Evolutionary conservation across 352 stramenopile species (phyloP).

Genomic region (Phytophthora fragariae): DNA sequence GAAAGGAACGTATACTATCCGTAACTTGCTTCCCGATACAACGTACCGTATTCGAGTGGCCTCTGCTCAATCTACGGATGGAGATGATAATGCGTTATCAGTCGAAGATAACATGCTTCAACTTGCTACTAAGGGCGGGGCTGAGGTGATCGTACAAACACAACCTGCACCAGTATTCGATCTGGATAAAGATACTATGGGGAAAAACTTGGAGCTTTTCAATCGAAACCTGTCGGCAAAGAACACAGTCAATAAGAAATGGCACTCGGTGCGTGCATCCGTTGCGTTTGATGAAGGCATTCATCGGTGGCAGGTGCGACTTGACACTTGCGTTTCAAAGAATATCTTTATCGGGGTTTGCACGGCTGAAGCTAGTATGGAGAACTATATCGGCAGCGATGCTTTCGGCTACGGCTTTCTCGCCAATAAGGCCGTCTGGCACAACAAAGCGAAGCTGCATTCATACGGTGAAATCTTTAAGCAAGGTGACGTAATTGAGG

Average conservation of each 20-base stretch:
- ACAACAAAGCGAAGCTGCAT: conserved; percentile 92
- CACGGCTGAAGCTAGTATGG: conserved; percentile 68
- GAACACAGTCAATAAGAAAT: conserved; percentile 92
- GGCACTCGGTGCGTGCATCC: conserved; percentile 82
- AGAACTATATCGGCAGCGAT: conserved; percentile 93
- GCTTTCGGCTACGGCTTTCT: conserved; percentile 90
- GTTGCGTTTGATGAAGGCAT: conserved; percentile 78
- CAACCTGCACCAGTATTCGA: conserved; percentile 70
- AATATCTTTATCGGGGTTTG: conserved; percentile 94
- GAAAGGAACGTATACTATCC: conserved; percentile 50
- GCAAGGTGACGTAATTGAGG: conserved; percentile 87
- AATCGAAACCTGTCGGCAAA: conserved; percentile 84
- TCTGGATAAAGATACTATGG: conserved; percentile 63
- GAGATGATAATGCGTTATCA: neutral
- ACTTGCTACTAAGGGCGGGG: neutral
- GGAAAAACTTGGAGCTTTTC: conserved; percentile 81
- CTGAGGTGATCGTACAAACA: conserved; percentile 58
- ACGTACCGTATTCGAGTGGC: conserved; percentile 48
- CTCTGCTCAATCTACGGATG: conserved; percentile 16
- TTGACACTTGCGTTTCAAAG: conserved; percentile 91
- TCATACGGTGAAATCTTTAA: conserved; percentile 93
- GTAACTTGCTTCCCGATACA: conserved; percentile 56
- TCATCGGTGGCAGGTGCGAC: conserved; percentile 89
- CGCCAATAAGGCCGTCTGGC: conserved; percentile 92
- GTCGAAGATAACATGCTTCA: neutral